Percentiles rank a stretch among this genome's conserved stretches.
These are phyloP conservation scores for Xylariaceae sp. DNA, from an alignment of 2,329 filamentous ascomycete species.

Conservation along the genomic window DNA sequence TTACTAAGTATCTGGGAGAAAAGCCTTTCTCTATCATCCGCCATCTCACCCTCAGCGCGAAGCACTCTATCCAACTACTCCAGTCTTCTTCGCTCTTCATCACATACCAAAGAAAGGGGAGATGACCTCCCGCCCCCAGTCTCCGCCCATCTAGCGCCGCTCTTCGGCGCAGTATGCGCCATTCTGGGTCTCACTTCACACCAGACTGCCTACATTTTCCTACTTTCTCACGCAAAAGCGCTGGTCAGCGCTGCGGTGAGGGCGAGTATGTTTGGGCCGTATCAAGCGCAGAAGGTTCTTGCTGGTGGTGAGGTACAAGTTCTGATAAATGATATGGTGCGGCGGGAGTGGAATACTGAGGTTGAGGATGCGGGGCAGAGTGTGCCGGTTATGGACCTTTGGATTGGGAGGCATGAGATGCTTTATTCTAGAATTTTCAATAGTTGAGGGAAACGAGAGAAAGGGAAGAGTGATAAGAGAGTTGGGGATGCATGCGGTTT, in stretches of 20 bases:
- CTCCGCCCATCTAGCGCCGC: constrained; percentile 66
- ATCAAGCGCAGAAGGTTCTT: constrained; percentile 72
- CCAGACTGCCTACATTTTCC: constrained; percentile 71
- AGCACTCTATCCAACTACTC: constrained; percentile 15
- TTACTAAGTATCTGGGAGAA: constrained; percentile 75
- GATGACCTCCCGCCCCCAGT: constrained; percentile 43
- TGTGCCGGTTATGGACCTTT: constrained; percentile 76
- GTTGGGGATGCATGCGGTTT: background rate
- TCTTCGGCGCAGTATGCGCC: constrained; percentile 65
- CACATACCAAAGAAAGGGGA: constrained; percentile 6
- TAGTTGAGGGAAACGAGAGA: constrained; percentile 48
- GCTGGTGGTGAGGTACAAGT: constrained; percentile 58
- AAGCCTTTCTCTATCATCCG: constrained; percentile 48
- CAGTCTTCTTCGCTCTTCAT: constrained; percentile 13
- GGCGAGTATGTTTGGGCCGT: constrained; percentile 76
- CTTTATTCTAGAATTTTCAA: constrained; percentile 86
- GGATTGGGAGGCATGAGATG: constrained; percentile 79
- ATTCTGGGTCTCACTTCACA: constrained; percentile 59
- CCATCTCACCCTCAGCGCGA: constrained; percentile 24
- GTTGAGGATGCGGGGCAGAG: constrained; percentile 70
- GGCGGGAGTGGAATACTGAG: constrained; percentile 55
- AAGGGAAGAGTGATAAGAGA: background rate
- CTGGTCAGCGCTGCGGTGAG: constrained; percentile 74
- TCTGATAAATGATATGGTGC: constrained; percentile 57
- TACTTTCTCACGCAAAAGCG: constrained; percentile 74